phyloP scores from a whole-genome alignment of 2,329 filamentous ascomycete genomes.

The Cercospora sp. region DNA sequence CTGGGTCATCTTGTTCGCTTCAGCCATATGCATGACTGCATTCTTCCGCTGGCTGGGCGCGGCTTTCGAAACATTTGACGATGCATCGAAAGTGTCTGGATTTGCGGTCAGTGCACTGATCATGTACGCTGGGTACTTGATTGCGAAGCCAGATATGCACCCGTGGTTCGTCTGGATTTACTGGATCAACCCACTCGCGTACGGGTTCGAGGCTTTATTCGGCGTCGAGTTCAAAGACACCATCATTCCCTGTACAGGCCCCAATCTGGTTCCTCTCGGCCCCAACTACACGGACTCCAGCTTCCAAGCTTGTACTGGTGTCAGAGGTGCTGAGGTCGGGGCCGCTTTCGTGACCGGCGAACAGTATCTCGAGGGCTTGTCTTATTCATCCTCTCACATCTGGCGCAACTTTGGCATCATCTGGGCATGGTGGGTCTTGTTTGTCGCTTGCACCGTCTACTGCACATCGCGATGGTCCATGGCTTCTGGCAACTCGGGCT shows the following conservation, averaged over 20 bases:
- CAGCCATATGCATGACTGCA: constrained; percentile 48
- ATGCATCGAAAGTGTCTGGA: constrained; percentile 37
- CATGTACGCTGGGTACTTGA: constrained; percentile 39
- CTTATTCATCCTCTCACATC: constrained; percentile 43
- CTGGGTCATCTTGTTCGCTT: constrained; percentile 55
- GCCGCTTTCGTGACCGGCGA: constrained; percentile 60
- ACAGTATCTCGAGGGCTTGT: constrained; percentile 58
- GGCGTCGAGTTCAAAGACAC: constrained; percentile 65
- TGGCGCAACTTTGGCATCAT: constrained; percentile 67
- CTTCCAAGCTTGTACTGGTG: constrained; percentile 44
- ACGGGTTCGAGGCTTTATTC: constrained; percentile 57
- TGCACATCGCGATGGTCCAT: constrained; percentile 60
- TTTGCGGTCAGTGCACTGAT: constrained; percentile 34
- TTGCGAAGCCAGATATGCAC: constrained; percentile 42
- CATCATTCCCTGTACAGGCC: constrained; percentile 57
- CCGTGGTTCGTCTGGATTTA: constrained; percentile 54
- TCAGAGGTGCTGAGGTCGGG: constrained; percentile 60
- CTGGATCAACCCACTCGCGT: constrained; percentile 55
- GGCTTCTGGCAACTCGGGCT: constrained; percentile 30
- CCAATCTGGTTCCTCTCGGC: constrained; percentile 39
- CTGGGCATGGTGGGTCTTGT: constrained; percentile 64
- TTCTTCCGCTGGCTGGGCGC: constrained; percentile 48
- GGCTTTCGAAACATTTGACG: constrained; percentile 35
- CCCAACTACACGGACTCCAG: constrained; percentile 43
- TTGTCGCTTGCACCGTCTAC: constrained; percentile 58